Conservation (phyloP, 2,329 filamentous ascomycete genomes). For the Metarhizium album region DNA sequence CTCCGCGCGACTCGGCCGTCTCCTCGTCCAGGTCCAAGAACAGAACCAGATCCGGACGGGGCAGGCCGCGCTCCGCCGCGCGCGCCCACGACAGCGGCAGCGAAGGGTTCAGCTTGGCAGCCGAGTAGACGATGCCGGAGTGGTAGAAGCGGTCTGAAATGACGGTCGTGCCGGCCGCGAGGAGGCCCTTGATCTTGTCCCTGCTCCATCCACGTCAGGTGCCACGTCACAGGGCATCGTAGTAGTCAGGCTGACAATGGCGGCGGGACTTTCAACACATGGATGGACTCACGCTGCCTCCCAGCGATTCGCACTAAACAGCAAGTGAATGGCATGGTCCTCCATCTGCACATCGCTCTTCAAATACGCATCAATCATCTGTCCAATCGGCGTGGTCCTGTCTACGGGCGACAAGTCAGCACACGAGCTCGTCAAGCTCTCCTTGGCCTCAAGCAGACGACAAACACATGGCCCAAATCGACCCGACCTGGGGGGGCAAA, state of each 20-base stretch:
- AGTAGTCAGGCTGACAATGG: too few species aligned
- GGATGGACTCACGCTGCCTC: constrained; percentile 54
- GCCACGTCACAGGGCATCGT: too few species aligned
- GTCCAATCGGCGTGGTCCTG: constrained; percentile 70
- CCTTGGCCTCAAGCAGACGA: background rate
- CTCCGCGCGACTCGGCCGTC: constrained; percentile 64
- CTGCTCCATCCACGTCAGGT: constrained; percentile 27
- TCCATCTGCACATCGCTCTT: constrained; percentile 62
- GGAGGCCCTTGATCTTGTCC: constrained; percentile 37
- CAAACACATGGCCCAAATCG: background rate
- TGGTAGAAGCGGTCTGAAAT: constrained; percentile 93
- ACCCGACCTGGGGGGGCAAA: too few species aligned
- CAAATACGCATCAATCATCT: constrained; percentile 79
- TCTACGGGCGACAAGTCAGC: constrained; percentile 36
- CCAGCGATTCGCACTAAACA: constrained; percentile 90
- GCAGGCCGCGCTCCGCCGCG: constrained; percentile 74
- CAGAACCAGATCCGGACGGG: constrained; percentile 74
- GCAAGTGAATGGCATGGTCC: constrained; percentile 79
- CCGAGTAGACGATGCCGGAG: constrained; percentile 85
- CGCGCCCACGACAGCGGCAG: constrained; percentile 72
- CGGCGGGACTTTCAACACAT: too few species aligned
- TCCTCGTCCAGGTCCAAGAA: constrained; percentile 75
- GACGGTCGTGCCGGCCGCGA: constrained; percentile 60
- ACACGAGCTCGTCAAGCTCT: background rate
- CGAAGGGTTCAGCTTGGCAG: constrained; percentile 66